Conservation (phyloP, 768 basidiomycete genomes). For the Mycena galericulata region DNA sequence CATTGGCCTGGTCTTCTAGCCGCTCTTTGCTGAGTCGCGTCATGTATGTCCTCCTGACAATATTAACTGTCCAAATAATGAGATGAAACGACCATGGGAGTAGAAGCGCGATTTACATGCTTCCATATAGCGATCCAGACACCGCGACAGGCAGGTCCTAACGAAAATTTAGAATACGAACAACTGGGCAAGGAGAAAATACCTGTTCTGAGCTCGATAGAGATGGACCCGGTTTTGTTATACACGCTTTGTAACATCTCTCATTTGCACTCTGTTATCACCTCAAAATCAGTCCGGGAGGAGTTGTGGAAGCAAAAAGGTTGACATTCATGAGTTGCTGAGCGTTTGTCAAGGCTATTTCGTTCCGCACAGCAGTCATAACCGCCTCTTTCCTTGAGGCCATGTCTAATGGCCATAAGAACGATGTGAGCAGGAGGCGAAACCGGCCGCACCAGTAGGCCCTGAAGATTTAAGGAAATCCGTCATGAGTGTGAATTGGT, state of each 20-base stretch:
- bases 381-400: constrained; percentile 62
- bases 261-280: constrained; percentile 84
- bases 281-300: constrained; percentile 11
- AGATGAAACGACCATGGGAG: not conserved
- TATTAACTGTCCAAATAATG: constrained; percentile 66
- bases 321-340: constrained; percentile 85
- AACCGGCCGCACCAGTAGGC: constrained; percentile 49
- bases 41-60: constrained; percentile 79
- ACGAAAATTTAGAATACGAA: not conserved
- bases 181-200: constrained; percentile 20
- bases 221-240: constrained; percentile 79
- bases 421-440: too few species aligned
- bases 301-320: constrained; percentile 31
- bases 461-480: constrained; percentile 59
- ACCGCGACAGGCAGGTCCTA: constrained; percentile 84
- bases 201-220: constrained; percentile 83
- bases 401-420: constrained; percentile 51
- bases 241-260: constrained; percentile 81
- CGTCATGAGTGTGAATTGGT: too few species aligned
- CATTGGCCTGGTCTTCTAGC: constrained; percentile 41
- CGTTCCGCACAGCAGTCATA: constrained; percentile 74
- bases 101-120: constrained; percentile 68
- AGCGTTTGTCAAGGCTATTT: constrained; percentile 79
- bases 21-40: constrained; percentile 69
- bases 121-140: constrained; percentile 87